Percentiles rank a stretch among this genome's conserved stretches.
Evolutionary conservation across 78 protist species (phyloP).

Genomic region (Cavenderia fasciculata): DNA sequence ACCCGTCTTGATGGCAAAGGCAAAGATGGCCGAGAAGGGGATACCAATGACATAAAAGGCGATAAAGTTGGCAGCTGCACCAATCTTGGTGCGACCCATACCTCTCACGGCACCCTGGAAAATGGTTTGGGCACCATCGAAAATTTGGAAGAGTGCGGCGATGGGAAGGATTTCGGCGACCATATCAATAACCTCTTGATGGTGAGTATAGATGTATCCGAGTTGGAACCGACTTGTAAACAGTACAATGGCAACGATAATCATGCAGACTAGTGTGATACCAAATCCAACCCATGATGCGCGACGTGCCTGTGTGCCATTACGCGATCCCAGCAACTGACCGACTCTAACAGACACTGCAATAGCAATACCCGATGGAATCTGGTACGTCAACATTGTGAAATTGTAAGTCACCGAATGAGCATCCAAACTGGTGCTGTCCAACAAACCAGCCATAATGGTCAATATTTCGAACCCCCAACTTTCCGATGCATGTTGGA

Average conservation of each 20-base stretch:
- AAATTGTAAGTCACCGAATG: constrained; percentile 56
- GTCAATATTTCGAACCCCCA: constrained; percentile 65
- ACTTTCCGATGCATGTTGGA: constrained; percentile 57
- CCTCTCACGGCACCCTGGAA: constrained; percentile 75
- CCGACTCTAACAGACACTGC: constrained; percentile 66
- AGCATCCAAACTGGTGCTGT: constrained; percentile 18
- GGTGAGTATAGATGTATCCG: constrained; percentile 26
- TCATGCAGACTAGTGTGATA: constrained; percentile 21
- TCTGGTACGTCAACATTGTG: constrained; percentile 56
- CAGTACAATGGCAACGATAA: constrained; percentile 28
- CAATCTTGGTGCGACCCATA: constrained; percentile 52
- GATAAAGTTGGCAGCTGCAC: constrained; percentile 49
- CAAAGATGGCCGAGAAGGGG: constrained; percentile 10
- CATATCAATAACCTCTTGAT: constrained; percentile 8
- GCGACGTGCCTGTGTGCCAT: constrained; percentile 12
- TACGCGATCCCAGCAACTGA: constrained; percentile 29
- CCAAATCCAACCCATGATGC: constrained; percentile 42
- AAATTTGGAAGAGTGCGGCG: constrained; percentile 53
- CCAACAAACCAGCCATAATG: constrained; percentile 40
- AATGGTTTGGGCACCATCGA: constrained; percentile 77
- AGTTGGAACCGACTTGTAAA: constrained; percentile 20
- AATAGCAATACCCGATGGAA: constrained; percentile 46
- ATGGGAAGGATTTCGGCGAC: constrained; percentile 21
- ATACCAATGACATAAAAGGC: constrained; percentile 60
- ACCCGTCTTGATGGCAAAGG: constrained; percentile 32